Conservation (phyloP, 441 rosid species). For the Populus tomentosa region DNA sequence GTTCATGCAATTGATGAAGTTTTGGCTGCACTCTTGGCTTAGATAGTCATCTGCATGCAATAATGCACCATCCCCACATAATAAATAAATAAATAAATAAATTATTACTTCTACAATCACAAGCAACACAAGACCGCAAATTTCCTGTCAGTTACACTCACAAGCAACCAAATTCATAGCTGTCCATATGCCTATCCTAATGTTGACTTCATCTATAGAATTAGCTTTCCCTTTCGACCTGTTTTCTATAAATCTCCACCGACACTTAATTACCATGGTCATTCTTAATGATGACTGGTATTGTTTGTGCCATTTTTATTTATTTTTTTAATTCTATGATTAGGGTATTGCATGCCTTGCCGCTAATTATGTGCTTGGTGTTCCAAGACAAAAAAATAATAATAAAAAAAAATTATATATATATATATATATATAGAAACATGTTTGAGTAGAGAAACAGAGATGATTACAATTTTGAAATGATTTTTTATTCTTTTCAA, state of each 20-base stretch:
- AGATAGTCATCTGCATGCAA: constrained; percentile 50
- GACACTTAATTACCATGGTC: not conserved
- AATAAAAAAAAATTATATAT: too few relatives aligned
- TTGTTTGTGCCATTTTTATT: too few relatives aligned
- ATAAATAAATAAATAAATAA: too few relatives aligned
- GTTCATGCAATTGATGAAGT: constrained; percentile 59
- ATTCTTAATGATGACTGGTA: not conserved
- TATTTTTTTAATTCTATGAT: too few relatives aligned
- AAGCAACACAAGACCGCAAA: not conserved
- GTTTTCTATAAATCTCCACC: not conserved
- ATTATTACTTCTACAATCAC: not conserved
- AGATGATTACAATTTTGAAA: too few relatives aligned
- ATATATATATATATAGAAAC: too few relatives aligned
- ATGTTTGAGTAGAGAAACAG: too few relatives aligned
- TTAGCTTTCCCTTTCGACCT: not conserved
- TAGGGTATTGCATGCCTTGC: too few relatives aligned
- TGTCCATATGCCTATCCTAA: not conserved
- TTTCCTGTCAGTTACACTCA: not conserved
- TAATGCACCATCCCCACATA: not conserved
- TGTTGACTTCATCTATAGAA: not conserved
- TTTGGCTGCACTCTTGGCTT: constrained; percentile 84
- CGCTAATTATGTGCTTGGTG: too few relatives aligned
- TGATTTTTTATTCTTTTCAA: too few relatives aligned
- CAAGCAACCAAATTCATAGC: not conserved
- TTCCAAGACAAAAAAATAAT: too few relatives aligned